Evolutionary conservation across 228 moss, liverwort and hornwort species (phyloP).

Genomic region (Sphagnum magellanicum): DNA sequence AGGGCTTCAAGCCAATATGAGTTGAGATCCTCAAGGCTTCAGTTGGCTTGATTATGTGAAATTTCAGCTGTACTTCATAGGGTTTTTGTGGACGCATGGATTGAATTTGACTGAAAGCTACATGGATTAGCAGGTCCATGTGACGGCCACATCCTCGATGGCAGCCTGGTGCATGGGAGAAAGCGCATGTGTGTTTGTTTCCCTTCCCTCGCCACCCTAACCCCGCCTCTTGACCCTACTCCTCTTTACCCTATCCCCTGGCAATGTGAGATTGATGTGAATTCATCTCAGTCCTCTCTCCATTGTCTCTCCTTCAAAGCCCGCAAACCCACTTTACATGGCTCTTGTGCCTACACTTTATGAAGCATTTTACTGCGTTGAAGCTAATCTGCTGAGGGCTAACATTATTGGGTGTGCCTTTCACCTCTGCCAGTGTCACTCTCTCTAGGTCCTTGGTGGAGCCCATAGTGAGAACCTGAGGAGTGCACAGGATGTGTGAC

Average conservation of each 20-base stretch:
- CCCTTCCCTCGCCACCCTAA: constrained; percentile 92
- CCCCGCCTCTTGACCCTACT: constrained; percentile 97
- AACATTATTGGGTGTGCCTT: constrained; percentile 13
- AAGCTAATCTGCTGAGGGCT: constrained; percentile 22
- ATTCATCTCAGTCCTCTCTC: constrained; percentile 90
- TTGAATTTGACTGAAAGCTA: constrained; percentile 98
- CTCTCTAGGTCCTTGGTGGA: not conserved
- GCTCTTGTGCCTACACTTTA: constrained; percentile 26
- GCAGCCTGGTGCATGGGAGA: constrained; percentile 99
- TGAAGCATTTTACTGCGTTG: constrained; percentile 24
- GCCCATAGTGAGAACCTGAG: not conserved
- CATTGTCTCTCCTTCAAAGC: constrained; percentile 32
- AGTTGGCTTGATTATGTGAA: constrained; percentile 71
- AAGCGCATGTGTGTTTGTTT: constrained; percentile 99
- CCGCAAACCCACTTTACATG: constrained; percentile 29
- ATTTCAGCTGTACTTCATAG: constrained; percentile 89
- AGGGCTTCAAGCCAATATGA: too few species aligned
- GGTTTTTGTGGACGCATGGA: constrained; percentile 98
- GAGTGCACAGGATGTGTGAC: too few species aligned
- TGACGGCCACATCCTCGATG: constrained; percentile 99
- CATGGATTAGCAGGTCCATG: constrained; percentile 99
- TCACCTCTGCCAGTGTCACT: constrained; percentile 11
- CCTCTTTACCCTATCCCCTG: constrained; percentile 69
- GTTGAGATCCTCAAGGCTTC: constrained; percentile 14
- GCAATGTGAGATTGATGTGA: constrained; percentile 86